Evolutionary conservation across 2,329 filamentous ascomycete genomes (phyloP).

Genomic region (Paramyrothecium roridum): DNA sequence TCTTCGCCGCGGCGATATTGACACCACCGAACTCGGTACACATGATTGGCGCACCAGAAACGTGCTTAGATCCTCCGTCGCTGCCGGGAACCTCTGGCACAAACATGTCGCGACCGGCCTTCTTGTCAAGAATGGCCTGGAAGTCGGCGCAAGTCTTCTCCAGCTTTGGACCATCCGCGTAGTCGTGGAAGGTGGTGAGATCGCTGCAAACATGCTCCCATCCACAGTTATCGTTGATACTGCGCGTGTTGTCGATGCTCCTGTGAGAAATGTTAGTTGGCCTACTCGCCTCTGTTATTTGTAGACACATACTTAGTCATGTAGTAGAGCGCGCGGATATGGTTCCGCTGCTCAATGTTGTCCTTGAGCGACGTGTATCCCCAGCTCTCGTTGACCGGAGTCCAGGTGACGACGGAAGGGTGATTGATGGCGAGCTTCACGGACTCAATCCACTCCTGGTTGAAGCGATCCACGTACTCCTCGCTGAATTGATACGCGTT

Average conservation of each 20-base stretch:
- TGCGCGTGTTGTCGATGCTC: constrained; percentile 58
- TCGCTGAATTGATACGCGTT: constrained; percentile 61
- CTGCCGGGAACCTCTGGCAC: constrained; percentile 36
- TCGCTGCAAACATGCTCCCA: constrained; percentile 68
- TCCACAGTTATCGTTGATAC: constrained; percentile 69
- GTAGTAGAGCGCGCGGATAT: constrained; percentile 62
- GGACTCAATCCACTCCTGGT: constrained; percentile 61
- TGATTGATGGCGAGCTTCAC: constrained; percentile 65
- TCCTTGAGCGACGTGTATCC: constrained; percentile 57
- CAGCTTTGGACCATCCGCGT: constrained; percentile 55
- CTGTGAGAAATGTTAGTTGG: constrained; percentile 21
- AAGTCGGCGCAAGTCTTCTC: constrained; percentile 51
- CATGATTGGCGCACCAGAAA: constrained; percentile 55
- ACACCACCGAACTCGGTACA: constrained; percentile 68
- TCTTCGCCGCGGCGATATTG: constrained; percentile 54
- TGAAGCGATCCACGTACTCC: constrained; percentile 57
- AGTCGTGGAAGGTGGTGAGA: constrained; percentile 67
- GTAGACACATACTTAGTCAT: constrained; percentile 51
- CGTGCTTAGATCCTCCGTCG: constrained; percentile 50
- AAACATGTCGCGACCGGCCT: constrained; percentile 54
- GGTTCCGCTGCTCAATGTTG: constrained; percentile 57
- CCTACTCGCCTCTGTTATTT: background rate
- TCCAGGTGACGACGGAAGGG: constrained; percentile 63
- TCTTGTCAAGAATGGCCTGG: constrained; percentile 49
- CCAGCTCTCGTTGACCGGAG: constrained; percentile 63